Evolutionary conservation across 2,329 filamentous ascomycete species (phyloP).

Genomic region (Magnaporthiopsis rhizophila): DNA sequence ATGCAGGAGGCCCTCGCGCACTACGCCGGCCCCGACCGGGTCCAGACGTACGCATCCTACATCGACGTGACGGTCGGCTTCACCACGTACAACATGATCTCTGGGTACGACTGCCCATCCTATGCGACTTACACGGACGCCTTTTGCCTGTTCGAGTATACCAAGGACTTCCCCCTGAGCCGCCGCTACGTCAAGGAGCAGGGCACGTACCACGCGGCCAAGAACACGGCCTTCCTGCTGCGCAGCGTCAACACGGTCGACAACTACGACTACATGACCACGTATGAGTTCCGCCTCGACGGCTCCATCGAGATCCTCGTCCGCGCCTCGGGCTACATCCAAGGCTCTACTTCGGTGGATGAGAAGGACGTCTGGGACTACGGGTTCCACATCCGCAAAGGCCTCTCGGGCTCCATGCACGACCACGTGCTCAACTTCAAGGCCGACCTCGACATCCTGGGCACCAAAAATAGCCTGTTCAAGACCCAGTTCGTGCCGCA

Average conservation of each 20-base stretch:
- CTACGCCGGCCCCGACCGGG: constrained; percentile 39
- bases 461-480: constrained; percentile 21
- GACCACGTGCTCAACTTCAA: constrained; percentile 25
- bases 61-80: constrained; percentile 41
- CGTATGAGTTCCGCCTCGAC: constrained; percentile 19
- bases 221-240: constrained; percentile 22
- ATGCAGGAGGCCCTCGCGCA: constrained; percentile 47
- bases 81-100: constrained; percentile 35
- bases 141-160: constrained; percentile 49
- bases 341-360: constrained; percentile 18
- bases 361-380: constrained; percentile 21
- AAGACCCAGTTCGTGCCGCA: constrained; percentile 5
- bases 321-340: constrained; percentile 22
- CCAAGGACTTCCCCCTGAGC: constrained; percentile 36
- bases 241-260: constrained; percentile 27
- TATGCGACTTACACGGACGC: constrained; percentile 43
- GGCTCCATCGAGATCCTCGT: constrained; percentile 24
- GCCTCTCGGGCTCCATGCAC: constrained; percentile 20
- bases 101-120: constrained; percentile 43
- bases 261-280: constrained; percentile 27
- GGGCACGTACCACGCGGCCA: constrained; percentile 13
- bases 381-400: constrained; percentile 19
- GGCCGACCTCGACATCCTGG: constrained; percentile 23
- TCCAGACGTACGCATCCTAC: constrained; percentile 35
- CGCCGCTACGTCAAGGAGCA: constrained; percentile 9